These are phyloP conservation scores for Ophiobolus disseminans DNA, from an alignment of 2,329 filamentous ascomycete genomes.

Conservation along the genomic window DNA sequence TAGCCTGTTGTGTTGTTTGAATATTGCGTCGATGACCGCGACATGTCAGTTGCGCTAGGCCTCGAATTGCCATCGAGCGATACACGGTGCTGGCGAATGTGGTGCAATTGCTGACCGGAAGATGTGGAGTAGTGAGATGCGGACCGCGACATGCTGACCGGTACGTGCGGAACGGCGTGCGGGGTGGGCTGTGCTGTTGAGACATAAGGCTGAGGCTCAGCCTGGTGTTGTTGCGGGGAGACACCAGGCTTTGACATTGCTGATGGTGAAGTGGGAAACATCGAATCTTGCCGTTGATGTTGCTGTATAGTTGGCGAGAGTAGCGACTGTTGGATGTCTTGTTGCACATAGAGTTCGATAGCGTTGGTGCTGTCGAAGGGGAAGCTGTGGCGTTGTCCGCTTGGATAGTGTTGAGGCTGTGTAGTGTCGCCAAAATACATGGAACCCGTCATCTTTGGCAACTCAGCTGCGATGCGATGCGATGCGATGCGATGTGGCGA, in stretches of 20 bases:
- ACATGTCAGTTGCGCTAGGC: constrained; percentile 4
- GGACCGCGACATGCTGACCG: constrained; percentile 20
- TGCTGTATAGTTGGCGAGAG: constrained; percentile 11
- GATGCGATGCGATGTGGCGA: not conserved
- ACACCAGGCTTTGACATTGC: not conserved
- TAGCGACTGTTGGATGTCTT: constrained; percentile 13
- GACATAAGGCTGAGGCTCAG: constrained; percentile 26
- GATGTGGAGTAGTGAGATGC: constrained; percentile 17
- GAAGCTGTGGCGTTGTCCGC: constrained; percentile 3
- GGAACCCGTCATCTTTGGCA: constrained; percentile 3
- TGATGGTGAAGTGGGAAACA: constrained; percentile 17
- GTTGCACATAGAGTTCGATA: constrained; percentile 8
- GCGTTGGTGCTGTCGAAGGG: constrained; percentile 3
- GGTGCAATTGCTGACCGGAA: constrained; percentile 5
- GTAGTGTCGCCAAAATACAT: not conserved
- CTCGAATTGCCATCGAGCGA: constrained; percentile 2
- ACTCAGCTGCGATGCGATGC: not conserved
- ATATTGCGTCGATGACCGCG: constrained; percentile 12
- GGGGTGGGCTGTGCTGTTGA: constrained; percentile 2
- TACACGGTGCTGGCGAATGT: constrained; percentile 1
- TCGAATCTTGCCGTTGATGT: constrained; percentile 20
- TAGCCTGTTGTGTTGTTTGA: constrained; percentile 7
- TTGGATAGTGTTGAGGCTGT: not conserved
- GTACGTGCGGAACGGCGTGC: constrained; percentile 4
- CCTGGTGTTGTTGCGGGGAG: constrained; percentile 18